Percentiles rank a stretch among this genome's conserved stretches.
Evolutionary conservation across 2,329 filamentous ascomycete species (phyloP).

Genomic region (Trichophaea hybrida): DNA sequence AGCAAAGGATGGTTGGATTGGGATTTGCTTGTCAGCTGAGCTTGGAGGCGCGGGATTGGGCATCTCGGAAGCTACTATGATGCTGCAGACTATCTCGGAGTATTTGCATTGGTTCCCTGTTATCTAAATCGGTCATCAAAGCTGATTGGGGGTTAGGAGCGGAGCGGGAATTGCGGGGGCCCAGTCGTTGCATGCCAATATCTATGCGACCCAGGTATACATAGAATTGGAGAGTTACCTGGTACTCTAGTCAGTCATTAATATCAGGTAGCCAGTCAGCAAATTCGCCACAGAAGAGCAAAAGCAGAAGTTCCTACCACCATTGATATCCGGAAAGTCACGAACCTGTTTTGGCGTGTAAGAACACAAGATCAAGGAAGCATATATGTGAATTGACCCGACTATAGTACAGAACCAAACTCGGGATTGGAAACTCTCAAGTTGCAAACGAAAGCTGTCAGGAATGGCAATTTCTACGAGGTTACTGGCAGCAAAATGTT

Average conservation of each 20-base stretch:
- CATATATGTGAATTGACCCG: background rate
- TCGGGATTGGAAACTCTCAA: slow-evolving; percentile 65
- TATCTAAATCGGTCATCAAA: background rate
- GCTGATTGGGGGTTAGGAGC: slow-evolving; percentile 30
- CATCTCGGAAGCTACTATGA: slow-evolving; percentile 71
- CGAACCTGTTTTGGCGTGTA: slow-evolving; percentile 63
- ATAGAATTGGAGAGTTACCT: background rate
- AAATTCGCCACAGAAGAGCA: slow-evolving; percentile 56
- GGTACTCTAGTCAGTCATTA: background rate
- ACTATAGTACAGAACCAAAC: slow-evolving; percentile 55
- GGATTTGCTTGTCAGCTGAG: slow-evolving; percentile 61
- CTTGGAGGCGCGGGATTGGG: slow-evolving; percentile 61
- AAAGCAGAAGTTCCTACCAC: slow-evolving; percentile 48
- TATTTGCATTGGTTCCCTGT: background rate
- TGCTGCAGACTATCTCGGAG: slow-evolving; percentile 62
- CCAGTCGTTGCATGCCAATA: slow-evolving; percentile 49
- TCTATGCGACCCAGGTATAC: slow-evolving; percentile 58
- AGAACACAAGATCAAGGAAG: slow-evolving; percentile 1
- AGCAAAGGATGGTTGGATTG: slow-evolving; percentile 64
- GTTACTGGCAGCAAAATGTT: slow-evolving; percentile 65
- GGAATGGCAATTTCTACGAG: slow-evolving; percentile 46
- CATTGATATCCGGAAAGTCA: slow-evolving; percentile 56
- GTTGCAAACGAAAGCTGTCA: slow-evolving; percentile 49
- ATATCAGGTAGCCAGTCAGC: slow-evolving; percentile 37
- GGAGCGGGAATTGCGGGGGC: slow-evolving; percentile 66